phyloP scores from a whole-genome alignment of 352 stramenopile genomes.

The Globisporangium barbulae region DNA sequence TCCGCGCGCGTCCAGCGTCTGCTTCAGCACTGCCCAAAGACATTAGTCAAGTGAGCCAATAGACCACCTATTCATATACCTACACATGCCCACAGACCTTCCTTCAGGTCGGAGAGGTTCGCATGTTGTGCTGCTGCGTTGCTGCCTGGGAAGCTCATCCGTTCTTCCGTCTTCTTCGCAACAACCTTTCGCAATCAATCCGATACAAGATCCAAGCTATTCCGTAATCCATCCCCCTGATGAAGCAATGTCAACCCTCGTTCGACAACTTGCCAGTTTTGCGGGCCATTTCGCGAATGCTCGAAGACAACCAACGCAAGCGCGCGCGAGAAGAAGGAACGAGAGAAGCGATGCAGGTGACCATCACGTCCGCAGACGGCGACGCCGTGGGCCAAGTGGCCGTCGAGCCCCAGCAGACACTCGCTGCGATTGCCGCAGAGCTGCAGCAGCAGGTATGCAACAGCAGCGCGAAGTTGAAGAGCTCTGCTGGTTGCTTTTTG shows the following conservation, averaged over 20 bases:
- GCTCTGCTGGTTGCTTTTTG: not conserved
- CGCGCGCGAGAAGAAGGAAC: conserved; percentile 6
- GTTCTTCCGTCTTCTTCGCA: not conserved
- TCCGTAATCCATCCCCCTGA: not conserved
- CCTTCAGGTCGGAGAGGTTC: conserved; percentile 60
- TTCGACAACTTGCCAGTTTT: not conserved
- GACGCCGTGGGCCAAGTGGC: conserved; percentile 49
- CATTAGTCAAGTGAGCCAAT: not conserved
- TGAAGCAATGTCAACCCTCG: not conserved
- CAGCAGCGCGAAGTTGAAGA: not conserved
- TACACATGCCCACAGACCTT: conserved; percentile 22
- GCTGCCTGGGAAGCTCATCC: conserved; percentile 1
- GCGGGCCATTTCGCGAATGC: conserved; percentile 8
- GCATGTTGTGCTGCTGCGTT: conserved; percentile 16
- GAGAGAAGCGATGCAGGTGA: conserved; percentile 50
- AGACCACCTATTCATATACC: not conserved
- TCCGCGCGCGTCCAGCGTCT: conserved; percentile 73
- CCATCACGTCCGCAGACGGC: conserved; percentile 61
- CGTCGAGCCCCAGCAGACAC: conserved; percentile 46
- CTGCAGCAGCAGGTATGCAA: conserved; percentile 53
- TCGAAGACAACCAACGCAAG: conserved; percentile 6
- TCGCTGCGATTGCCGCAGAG: conserved; percentile 34
- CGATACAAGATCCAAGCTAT: not conserved
- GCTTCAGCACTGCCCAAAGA: conserved; percentile 61
- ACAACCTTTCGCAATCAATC: not conserved